phyloP scores from a whole-genome alignment of 257 asterid genomes.

The Fraxinus cuspidata region DNA sequence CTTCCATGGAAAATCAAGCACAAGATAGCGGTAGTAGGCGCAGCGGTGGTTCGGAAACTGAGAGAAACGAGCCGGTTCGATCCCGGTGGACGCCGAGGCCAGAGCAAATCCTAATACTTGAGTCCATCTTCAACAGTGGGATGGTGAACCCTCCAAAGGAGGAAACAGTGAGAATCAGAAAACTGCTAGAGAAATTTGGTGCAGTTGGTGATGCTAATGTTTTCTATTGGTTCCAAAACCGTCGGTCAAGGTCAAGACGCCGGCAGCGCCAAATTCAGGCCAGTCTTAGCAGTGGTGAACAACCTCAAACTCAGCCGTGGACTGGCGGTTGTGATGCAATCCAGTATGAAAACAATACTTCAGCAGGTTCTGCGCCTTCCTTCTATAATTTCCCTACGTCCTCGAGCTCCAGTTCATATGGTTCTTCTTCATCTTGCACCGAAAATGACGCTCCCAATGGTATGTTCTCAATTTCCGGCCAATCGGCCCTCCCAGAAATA shows the following conservation, averaged over 20 bases:
- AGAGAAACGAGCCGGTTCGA: constrained; percentile 48
- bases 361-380: constrained; percentile 10
- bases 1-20: constrained; percentile 44
- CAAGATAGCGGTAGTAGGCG: constrained; percentile 31
- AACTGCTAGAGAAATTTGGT: constrained; percentile 71
- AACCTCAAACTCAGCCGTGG: constrained; percentile 11
- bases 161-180: constrained; percentile 60
- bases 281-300: constrained; percentile 26
- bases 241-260: constrained; percentile 80
- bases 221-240: constrained; percentile 93
- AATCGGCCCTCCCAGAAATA: constrained; percentile 30
- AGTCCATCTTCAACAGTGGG: constrained; percentile 81
- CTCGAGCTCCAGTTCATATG: constrained; percentile 25
- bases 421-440: constrained; percentile 34
- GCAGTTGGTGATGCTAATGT: constrained; percentile 78
- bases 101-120: constrained; percentile 76
- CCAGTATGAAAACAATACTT: constrained; percentile 26
- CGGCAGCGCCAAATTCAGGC: constrained; percentile 69
- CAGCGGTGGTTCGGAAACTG: constrained; percentile 22
- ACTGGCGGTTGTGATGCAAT: constrained; percentile 17
- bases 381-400: not conserved
- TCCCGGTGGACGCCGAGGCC: constrained; percentile 86
- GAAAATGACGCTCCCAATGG: constrained; percentile 27
- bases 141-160: constrained; percentile 81
- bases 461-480: constrained; percentile 28